A percentile compares a stretch with the other conserved stretches of the same genome.
Evolutionary conservation across 2,329 filamentous ascomycete genomes (phyloP).

Genomic region (Fusarium aywerte): DNA sequence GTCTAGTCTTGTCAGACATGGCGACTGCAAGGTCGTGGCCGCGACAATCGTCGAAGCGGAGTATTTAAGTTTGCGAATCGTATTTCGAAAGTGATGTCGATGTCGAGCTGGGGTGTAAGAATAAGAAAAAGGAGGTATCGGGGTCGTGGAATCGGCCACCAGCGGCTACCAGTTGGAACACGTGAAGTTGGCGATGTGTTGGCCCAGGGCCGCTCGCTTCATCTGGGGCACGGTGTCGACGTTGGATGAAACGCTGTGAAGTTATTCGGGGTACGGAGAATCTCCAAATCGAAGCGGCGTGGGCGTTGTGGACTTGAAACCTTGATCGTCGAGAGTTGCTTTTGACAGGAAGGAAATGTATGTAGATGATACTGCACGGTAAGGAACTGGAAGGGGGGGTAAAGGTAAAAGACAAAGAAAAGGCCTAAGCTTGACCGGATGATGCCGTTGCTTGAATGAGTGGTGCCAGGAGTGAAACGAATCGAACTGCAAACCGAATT

Average conservation of each 20-base stretch:
- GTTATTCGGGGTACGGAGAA: constrained; percentile 21
- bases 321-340: constrained; percentile 20
- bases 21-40: constrained; percentile 41
- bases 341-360: constrained; percentile 17
- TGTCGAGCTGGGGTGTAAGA: constrained; percentile 21
- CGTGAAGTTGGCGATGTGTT: constrained; percentile 50
- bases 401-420: constrained; percentile 26
- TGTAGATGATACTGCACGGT: constrained; percentile 4
- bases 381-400: constrained; percentile 1
- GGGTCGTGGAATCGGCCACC: constrained; percentile 11
- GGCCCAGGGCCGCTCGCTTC: constrained; percentile 56
- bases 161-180: constrained; percentile 46
- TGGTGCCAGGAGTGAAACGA: constrained; percentile 19
- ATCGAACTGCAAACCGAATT: constrained; percentile 19
- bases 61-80: constrained; percentile 31
- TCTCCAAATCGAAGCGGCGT: constrained; percentile 32
- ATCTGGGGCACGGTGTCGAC: constrained; percentile 44
- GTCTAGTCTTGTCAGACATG: constrained; percentile 81
- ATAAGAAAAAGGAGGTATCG: constrained; percentile 18
- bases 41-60: constrained; percentile 30
- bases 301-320: constrained; percentile 37
- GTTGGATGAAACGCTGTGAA: constrained; percentile 14
- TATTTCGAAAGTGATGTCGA: constrained; percentile 27
- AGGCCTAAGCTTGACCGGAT: constrained; percentile 18
- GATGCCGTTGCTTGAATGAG: constrained; percentile 31